Base-by-base conservation (phyloP, 768 basidiomycete genomes). In the Tricholoma matsutake region DNA sequence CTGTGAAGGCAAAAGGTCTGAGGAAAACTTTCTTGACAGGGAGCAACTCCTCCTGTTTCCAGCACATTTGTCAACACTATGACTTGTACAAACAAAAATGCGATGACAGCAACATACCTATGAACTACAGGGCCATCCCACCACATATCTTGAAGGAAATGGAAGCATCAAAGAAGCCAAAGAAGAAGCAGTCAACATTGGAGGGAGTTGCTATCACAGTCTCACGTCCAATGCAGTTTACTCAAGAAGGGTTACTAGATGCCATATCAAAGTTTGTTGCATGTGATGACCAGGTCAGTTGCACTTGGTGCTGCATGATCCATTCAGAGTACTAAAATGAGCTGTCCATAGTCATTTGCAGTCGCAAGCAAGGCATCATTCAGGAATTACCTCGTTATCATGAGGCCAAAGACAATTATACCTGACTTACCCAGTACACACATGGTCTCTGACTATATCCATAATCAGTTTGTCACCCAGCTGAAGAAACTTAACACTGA, bases 281-380 rank as follows among this genome's bases (percentile, higher is more conserved):
- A 20, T 60, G 58, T n/a, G 58, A 65, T 59, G 60, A 67, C 51
- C 66, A 65, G 47, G 64, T 64, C 49, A 49, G 60, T 47, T 5
- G 25, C 10, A 22, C 4, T 47, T 47, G 45, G 25, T 22, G 45
- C 4, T 18, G 13, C 4, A 11, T 22, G 20, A 28, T 47, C 22
- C 22, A 47, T 22, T 41, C 14, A 41, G 14, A 18, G n/a, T 41
- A 41, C 39, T 41, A 41, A 41, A 18, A 16, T n/a, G 4, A 41
- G 39, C 7, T 41, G 39, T 43, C 28, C 9, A 14, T 20, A 61
- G 60, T 18, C 60, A 31, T 37, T 61, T 3, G 25, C 29, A 4
- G n/a, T 61, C 2, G 43, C 25, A 22, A 39, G 14, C 16, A 61
- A 61, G 47, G 16, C 54, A n/a, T 28, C 29, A 18, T 61, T 56